Evolutionary conservation across 2,329 filamentous ascomycete genomes (phyloP).

Genomic region (Penicillium sp.): DNA sequence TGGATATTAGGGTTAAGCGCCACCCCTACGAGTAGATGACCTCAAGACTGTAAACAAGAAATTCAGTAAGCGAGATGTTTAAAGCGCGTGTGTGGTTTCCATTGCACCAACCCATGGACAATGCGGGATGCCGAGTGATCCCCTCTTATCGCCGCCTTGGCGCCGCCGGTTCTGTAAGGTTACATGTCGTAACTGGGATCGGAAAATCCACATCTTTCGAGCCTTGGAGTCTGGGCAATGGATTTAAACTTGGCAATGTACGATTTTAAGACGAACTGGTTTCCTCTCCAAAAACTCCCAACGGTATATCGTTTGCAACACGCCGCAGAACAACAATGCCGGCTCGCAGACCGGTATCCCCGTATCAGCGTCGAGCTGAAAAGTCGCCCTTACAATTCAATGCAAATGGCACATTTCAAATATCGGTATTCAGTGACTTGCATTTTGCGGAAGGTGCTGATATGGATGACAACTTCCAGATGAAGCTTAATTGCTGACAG

Average conservation of each 20-base stretch:
- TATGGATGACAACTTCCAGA: background rate
- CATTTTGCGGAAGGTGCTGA: slow-evolving; percentile 69
- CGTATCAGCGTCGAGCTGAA: background rate
- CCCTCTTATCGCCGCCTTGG: background rate
- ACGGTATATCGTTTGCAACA: background rate
- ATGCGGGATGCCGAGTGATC: background rate
- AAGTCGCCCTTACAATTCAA: slow-evolving; percentile 19
- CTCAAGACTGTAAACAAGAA: background rate
- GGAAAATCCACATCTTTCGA: background rate
- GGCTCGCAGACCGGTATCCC: background rate
- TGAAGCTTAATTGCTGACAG: background rate
- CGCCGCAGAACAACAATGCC: background rate
- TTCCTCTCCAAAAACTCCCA: background rate
- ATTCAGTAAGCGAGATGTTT: background rate
- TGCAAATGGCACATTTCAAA: slow-evolving; percentile 44
- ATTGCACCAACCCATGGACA: background rate
- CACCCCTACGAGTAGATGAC: background rate
- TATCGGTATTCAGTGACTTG: slow-evolving; percentile 67
- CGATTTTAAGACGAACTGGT: background rate
- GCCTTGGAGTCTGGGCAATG: background rate
- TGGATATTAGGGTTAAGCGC: background rate
- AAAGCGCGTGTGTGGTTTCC: background rate
- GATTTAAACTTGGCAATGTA: background rate
- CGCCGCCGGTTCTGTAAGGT: slow-evolving; percentile 5
- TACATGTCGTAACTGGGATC: background rate